phyloP scores from a whole-genome alignment of 495 filamentous ascomycete genomes.

The Penicillium coffeae region DNA sequence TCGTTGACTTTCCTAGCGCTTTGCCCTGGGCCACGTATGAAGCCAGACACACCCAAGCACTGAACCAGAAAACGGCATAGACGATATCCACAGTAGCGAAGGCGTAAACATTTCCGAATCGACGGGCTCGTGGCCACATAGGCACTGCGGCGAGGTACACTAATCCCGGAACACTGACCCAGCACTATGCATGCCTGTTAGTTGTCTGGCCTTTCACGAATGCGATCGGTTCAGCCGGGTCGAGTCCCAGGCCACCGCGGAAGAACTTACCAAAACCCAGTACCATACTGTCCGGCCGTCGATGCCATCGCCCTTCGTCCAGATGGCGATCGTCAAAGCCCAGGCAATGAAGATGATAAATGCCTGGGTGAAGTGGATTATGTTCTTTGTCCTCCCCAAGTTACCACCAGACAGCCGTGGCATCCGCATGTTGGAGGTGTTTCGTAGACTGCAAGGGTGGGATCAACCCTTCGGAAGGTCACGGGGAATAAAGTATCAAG shows the following conservation, averaged over 20 bases:
- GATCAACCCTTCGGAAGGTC: conserved; percentile 11
- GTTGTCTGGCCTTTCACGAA: too few relatives aligned
- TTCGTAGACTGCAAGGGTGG: conserved; percentile 20
- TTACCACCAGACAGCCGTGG: conserved; percentile 31
- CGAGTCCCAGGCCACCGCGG: too few relatives aligned
- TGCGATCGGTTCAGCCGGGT: too few relatives aligned
- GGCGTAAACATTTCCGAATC: conserved; percentile 77
- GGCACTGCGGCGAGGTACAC: conserved; percentile 82
- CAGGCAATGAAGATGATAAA: conserved; percentile 67
- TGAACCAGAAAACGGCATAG: conserved; percentile 78
- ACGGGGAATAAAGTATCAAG: neutral
- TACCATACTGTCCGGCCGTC: conserved; percentile 71
- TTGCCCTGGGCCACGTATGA: conserved; percentile 57
- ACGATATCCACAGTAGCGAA: conserved; percentile 71
- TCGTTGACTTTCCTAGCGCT: conserved; percentile 34
- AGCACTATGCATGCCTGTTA: conserved; percentile 59
- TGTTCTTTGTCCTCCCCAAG: conserved; percentile 45
- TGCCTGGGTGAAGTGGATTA: conserved; percentile 54
- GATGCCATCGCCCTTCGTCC: conserved; percentile 58
- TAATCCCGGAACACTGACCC: conserved; percentile 75
- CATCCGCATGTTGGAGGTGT: conserved; percentile 21
- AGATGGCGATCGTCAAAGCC: conserved; percentile 69
- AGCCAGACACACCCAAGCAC: conserved; percentile 73
- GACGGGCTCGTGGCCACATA: conserved; percentile 74
- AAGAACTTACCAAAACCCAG: conserved; percentile 67